Conservation (phyloP, 148 eudicot species). For the Arbutus unedo region DNA sequence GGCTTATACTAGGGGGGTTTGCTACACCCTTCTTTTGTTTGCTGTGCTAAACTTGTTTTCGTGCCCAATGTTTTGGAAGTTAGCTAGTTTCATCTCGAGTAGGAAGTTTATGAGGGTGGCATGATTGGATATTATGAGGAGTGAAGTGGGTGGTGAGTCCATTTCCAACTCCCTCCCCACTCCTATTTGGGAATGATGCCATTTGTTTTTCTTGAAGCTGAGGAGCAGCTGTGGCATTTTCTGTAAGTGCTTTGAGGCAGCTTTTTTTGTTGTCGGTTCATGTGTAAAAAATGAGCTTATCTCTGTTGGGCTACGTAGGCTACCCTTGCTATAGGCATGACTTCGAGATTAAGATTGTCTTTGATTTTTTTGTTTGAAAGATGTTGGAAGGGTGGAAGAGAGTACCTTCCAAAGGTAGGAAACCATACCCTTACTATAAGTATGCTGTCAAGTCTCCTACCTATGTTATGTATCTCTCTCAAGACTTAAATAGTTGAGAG, state of each 20-base stretch:
- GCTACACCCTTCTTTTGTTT: background rate
- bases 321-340: background rate
- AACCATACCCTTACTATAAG: background rate
- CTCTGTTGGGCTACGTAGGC: background rate
- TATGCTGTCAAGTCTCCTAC: background rate
- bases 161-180: background rate
- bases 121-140: background rate
- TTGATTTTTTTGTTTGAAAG: background rate
- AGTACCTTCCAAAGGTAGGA: background rate
- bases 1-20: background rate
- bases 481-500: background rate
- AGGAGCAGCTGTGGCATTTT: background rate
- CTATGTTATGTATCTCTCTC: background rate
- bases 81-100: slow-evolving; percentile 1
- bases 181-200: background rate
- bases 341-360: background rate
- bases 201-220: background rate
- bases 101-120: background rate
- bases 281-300: background rate
- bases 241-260: background rate
- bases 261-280: background rate
- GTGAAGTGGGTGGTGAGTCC: background rate
- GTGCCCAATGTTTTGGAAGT: background rate
- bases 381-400: background rate
- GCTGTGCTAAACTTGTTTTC: background rate